These are phyloP conservation scores for Cladorrhinum samala DNA, from an alignment of 495 filamentous ascomycete genomes.

Conservation along the genomic window DNA sequence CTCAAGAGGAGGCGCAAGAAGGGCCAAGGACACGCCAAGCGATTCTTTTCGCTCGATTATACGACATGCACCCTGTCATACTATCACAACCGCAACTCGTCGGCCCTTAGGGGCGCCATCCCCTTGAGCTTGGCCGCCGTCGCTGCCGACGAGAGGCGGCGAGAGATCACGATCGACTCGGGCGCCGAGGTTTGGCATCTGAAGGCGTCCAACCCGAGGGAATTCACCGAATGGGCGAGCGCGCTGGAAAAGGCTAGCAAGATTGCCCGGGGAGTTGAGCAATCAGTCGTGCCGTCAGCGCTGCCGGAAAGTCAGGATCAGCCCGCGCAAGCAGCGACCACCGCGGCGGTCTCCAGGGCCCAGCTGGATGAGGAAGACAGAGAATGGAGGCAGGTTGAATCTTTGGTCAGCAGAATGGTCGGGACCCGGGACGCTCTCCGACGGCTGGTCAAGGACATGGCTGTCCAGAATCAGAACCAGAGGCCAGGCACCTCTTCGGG, in stretches of 20 bases:
- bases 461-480: conserved; percentile 58
- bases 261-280: conserved; percentile 43
- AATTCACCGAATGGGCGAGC: conserved; percentile 80
- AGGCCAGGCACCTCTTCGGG: conserved; percentile 17
- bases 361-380: conserved; percentile 59
- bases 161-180: conserved; percentile 94
- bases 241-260: conserved; percentile 75
- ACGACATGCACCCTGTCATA: conserved; percentile 88
- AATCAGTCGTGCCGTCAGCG: conserved; percentile 22
- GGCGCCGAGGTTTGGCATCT: conserved; percentile 97
- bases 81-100: conserved; percentile 88
- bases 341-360: conserved; percentile 15
- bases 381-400: conserved; percentile 81
- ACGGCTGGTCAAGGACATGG: conserved; percentile 74
- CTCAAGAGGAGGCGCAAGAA: conserved; percentile 87
- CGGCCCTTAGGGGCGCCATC: conserved; percentile 83
- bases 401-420: conserved; percentile 73
- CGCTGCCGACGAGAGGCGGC: conserved; percentile 73
- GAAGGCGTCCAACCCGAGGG: conserved; percentile 69
- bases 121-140: conserved; percentile 87
- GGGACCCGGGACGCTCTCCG: conserved; percentile 83
- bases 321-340: conserved; percentile 18
- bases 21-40: conserved; percentile 84
- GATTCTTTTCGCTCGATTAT: conserved; percentile 93
- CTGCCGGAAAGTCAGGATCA: conserved; percentile 6